Evolutionary conservation across 2,329 filamentous ascomycete genomes (phyloP).

Genomic region (Penicillium nordicum): DNA sequence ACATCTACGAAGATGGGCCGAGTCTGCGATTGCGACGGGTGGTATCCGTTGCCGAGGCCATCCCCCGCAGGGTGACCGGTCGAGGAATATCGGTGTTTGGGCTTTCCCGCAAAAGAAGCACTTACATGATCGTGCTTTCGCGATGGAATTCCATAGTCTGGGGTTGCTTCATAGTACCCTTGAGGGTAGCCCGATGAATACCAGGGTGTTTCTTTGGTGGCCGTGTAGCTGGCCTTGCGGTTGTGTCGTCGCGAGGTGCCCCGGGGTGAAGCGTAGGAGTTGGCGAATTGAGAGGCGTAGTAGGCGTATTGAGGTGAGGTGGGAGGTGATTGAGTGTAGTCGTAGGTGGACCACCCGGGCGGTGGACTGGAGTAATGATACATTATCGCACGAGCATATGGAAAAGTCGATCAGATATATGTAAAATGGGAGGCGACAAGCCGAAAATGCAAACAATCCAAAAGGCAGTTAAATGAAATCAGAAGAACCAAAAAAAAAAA

Average conservation of each 20-base stretch:
- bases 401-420: conserved; percentile 15
- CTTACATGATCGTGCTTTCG: conserved; percentile 64
- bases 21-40: conserved; percentile 40
- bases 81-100: conserved; percentile 47
- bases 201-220: conserved; percentile 42
- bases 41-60: conserved; percentile 27
- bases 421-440: conserved; percentile 2
- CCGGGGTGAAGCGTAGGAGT: conserved; percentile 47
- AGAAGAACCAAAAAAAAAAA: conserved; percentile 10
- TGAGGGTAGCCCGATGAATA: conserved; percentile 48
- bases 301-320: conserved; percentile 51
- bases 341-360: conserved; percentile 48
- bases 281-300: conserved; percentile 55
- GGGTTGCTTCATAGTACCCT: conserved; percentile 46
- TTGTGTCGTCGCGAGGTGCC: conserved; percentile 49
- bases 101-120: conserved; percentile 51
- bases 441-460: conserved; percentile 8
- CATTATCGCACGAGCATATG: conserved; percentile 42
- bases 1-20: conserved; percentile 57
- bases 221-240: conserved; percentile 56
- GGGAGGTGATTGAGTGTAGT: conserved; percentile 48
- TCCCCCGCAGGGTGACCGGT: conserved; percentile 35
- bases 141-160: conserved; percentile 52
- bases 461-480: conserved; percentile 19
- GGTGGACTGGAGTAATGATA: conserved; percentile 48